Percentiles rank a stretch among this genome's conserved stretches.
Evolutionary conservation across 2,329 filamentous ascomycete genomes (phyloP).

Genomic region (Trichophyton equinum): DNA sequence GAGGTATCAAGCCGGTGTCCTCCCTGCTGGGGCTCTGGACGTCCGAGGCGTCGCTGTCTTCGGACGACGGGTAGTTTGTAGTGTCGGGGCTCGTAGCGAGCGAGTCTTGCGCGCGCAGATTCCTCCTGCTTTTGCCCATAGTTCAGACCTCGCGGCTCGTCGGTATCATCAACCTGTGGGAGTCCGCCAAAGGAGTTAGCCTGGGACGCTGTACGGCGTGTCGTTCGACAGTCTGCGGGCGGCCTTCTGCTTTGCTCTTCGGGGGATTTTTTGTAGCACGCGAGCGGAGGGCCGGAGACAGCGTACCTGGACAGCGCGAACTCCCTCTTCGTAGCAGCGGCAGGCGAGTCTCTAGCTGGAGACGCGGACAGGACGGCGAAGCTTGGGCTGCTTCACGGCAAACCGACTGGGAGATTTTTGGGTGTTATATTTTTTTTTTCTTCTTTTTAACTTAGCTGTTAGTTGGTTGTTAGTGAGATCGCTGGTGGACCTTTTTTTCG

Average conservation of each 20-base stretch:
- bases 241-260: neutral
- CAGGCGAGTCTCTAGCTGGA: neutral
- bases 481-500: neutral
- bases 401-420: neutral
- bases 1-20: conserved; percentile 26
- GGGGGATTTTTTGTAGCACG: neutral
- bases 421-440: neutral
- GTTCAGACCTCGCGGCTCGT: conserved; percentile 8
- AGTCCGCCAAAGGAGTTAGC: neutral
- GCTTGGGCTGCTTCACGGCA: neutral
- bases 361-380: neutral
- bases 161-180: conserved; percentile 3
- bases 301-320: neutral
- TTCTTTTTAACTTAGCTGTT: too few species aligned
- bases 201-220: too few species aligned
- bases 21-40: conserved; percentile 39
- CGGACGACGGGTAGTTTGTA: conserved; percentile 43
- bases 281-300: neutral
- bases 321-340: neutral
- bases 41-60: conserved; percentile 42
- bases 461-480: too few species aligned
- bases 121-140: conserved; percentile 45
- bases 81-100: conserved; percentile 32
- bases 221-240: neutral
- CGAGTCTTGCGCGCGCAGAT: conserved; percentile 49